Conservation (phyloP, 176 grass and related monocot species). For the Carex myosuroides region DNA sequence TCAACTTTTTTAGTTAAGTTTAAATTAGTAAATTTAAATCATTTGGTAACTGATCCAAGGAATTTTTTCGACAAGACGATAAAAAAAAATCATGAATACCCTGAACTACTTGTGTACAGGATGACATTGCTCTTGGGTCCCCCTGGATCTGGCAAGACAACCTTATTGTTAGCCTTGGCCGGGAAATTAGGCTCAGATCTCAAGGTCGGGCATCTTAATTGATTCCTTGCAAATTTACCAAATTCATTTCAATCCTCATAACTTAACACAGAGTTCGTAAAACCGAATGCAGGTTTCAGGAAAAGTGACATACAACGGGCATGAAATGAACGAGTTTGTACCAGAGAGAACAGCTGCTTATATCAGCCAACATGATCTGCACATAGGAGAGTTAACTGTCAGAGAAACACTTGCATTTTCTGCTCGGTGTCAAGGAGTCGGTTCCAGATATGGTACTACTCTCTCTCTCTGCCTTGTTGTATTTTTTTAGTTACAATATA, state of each 20-base stretch:
- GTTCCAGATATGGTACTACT: slow-evolving; percentile 53
- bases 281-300: slow-evolving; percentile 38
- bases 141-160: slow-evolving; percentile 90
- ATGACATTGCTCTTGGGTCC: slow-evolving; percentile 91
- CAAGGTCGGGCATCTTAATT: slow-evolving; percentile 30
- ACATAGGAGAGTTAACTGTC: slow-evolving; percentile 88
- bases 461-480: neutral
- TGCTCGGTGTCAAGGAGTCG: slow-evolving; percentile 75
- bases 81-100: neutral
- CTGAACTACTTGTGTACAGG: slow-evolving; percentile 32
- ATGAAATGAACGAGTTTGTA: slow-evolving; percentile 79
- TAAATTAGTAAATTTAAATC: too few relatives aligned
- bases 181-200: slow-evolving; percentile 62
- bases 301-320: slow-evolving; percentile 75
- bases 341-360: slow-evolving; percentile 73
- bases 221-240: neutral
- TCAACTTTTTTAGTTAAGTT: too few relatives aligned
- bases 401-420: slow-evolving; percentile 87
- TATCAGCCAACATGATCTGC: slow-evolving; percentile 90
- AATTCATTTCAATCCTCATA: neutral
- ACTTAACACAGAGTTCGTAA: neutral
- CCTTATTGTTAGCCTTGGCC: slow-evolving; percentile 67
- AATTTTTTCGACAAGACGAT: neutral
- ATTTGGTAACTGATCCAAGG: too few relatives aligned
- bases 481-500: neutral